phyloP scores from a whole-genome alignment of 345 rosid species.

The Melaleuca alternifolia region DNA sequence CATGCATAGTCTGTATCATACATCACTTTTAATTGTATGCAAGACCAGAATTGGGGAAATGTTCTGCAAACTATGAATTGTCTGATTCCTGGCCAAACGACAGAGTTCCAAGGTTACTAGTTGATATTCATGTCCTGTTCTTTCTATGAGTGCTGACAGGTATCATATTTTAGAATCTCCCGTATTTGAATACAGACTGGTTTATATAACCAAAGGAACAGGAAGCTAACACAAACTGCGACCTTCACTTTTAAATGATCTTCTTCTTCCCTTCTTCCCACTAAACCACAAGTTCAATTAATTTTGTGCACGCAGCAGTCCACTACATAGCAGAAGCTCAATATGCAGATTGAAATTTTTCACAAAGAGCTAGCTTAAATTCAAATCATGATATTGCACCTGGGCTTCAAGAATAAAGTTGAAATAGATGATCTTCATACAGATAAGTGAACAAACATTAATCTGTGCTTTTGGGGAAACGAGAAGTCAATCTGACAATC shows the following conservation, averaged over 20 bases:
- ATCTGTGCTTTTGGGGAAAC: neutral
- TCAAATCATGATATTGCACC: neutral
- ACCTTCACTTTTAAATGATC: neutral
- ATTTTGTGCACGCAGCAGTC: neutral
- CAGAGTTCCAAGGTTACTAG: neutral
- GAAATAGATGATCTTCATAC: neutral
- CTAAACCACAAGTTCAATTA: neutral
- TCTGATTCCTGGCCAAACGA: neutral
- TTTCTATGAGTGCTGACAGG: neutral
- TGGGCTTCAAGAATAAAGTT: neutral
- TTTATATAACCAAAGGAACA: neutral
- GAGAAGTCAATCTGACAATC: neutral
- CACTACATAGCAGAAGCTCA: neutral
- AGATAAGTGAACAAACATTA: neutral
- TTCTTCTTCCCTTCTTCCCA: neutral
- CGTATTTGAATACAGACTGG: neutral
- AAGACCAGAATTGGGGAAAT: neutral
- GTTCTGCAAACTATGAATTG: neutral
- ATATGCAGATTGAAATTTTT: neutral
- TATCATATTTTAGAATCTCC: neutral
- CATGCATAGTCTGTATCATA: neutral
- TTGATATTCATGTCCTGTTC: neutral
- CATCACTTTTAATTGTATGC: neutral
- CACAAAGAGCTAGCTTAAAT: neutral
- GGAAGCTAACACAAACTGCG: neutral